These are phyloP conservation scores for Paecilomyces dactylethromorphus DNA, from an alignment of 2,329 filamentous ascomycete genomes.

Conservation along the genomic window DNA sequence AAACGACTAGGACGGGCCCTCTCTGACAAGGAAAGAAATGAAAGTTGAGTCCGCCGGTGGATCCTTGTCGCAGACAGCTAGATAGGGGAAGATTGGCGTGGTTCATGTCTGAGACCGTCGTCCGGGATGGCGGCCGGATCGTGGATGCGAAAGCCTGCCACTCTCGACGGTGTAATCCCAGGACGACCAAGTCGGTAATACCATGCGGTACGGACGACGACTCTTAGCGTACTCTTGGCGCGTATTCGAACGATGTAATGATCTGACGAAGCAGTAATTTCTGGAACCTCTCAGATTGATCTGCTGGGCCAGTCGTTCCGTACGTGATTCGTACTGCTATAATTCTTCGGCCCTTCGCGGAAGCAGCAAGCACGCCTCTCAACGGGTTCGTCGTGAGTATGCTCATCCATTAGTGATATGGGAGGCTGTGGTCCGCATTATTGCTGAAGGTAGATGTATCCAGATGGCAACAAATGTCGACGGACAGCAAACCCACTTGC, in stretches of 20 bases:
- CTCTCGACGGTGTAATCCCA: background rate
- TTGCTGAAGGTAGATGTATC: background rate
- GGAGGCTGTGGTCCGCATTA: background rate
- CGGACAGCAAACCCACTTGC: background rate
- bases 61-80: background rate
- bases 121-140: background rate
- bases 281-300: background rate
- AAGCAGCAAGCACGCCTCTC: background rate
- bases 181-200: background rate
- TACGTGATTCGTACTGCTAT: background rate
- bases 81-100: background rate
- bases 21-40: conserved; percentile 1
- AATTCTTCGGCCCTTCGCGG: background rate
- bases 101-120: conserved; percentile 1
- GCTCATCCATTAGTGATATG: background rate
- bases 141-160: background rate
- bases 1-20: background rate
- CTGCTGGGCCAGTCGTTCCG: too few species aligned
- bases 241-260: background rate
- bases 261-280: background rate
- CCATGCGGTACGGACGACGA: background rate
- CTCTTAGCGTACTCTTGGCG: background rate
- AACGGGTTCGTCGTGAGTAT: background rate
- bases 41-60: conserved; percentile 1
- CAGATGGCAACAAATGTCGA: background rate